Percentiles rank a stretch among this genome's conserved stretches.
These are phyloP conservation scores for Hymenotorrendiella dingleyae DNA, from an alignment of 2,329 filamentous ascomycete genomes.

Conservation along the genomic window DNA sequence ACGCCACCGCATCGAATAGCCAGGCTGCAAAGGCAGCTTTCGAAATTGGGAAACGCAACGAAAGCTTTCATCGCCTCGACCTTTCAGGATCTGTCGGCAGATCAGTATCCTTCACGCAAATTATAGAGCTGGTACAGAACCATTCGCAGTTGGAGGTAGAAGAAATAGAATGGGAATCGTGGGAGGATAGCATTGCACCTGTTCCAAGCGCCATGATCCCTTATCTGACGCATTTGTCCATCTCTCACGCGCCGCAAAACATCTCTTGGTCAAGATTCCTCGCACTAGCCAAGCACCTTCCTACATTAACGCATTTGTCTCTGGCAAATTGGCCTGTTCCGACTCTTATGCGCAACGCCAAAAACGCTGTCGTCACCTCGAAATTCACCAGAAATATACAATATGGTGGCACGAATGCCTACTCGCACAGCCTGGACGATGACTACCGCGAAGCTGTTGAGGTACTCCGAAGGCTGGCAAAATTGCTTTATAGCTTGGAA, in stretches of 20 bases:
- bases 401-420: constrained; percentile 50
- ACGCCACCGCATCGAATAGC: constrained; percentile 17
- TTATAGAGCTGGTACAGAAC: constrained; percentile 40
- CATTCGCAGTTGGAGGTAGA: constrained; percentile 8
- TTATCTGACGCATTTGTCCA: constrained; percentile 54
- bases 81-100: constrained; percentile 46
- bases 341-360: constrained; percentile 49
- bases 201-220: constrained; percentile 35
- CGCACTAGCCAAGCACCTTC: constrained; percentile 45
- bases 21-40: neutral
- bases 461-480: constrained; percentile 49
- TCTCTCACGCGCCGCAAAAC: constrained; percentile 36
- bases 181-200: constrained; percentile 23
- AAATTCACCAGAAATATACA: constrained; percentile 38
- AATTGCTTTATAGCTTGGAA: constrained; percentile 50
- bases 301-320: constrained; percentile 53
- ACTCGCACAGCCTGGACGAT: constrained; percentile 51
- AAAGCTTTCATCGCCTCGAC: constrained; percentile 47
- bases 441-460: constrained; percentile 56
- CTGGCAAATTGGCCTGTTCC: constrained; percentile 59
- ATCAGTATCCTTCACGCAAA: constrained; percentile 46
- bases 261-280: constrained; percentile 56
- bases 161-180: constrained; percentile 12
- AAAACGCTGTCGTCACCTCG: constrained; percentile 41
- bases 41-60: constrained; percentile 32